These are phyloP conservation scores for Metarhizium robertsii DNA, from an alignment of 2,329 filamentous ascomycete genomes.

Conservation along the genomic window DNA sequence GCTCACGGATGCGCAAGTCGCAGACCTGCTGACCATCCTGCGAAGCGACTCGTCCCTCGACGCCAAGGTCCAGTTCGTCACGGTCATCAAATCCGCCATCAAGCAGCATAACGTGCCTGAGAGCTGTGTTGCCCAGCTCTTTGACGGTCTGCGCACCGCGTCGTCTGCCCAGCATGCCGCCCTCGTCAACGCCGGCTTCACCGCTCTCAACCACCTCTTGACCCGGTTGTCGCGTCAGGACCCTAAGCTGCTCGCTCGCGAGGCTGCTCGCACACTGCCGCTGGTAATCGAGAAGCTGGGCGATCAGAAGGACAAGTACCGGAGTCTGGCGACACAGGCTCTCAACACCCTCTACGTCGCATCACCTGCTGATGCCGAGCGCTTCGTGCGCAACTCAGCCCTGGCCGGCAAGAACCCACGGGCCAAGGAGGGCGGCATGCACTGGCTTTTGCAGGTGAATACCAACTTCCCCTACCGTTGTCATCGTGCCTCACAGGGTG, in stretches of 20 bases:
- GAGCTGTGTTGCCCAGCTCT: slow-evolving; percentile 58
- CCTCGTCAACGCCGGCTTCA: slow-evolving; percentile 76
- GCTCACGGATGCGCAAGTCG: slow-evolving; percentile 50
- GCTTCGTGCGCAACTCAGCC: slow-evolving; percentile 66
- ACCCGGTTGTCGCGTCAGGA: slow-evolving; percentile 82
- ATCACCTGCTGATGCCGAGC: slow-evolving; percentile 65
- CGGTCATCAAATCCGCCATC: slow-evolving; percentile 73
- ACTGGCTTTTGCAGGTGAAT: slow-evolving; percentile 69
- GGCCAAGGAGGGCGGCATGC: slow-evolving; percentile 76
- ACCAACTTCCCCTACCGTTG: not conserved
- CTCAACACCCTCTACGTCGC: slow-evolving; percentile 69
- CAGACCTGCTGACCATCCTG: slow-evolving; percentile 41
- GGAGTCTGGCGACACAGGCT: slow-evolving; percentile 63
- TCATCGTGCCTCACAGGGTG: too few relatives aligned
- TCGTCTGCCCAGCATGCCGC: slow-evolving; percentile 68
- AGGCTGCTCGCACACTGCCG: slow-evolving; percentile 63
- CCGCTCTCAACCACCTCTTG: slow-evolving; percentile 76
- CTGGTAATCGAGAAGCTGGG: slow-evolving; percentile 77
- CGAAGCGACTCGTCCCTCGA: slow-evolving; percentile 59
- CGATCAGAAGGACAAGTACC: slow-evolving; percentile 79
- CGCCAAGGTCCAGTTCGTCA: slow-evolving; percentile 61
- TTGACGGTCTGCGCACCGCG: slow-evolving; percentile 71
- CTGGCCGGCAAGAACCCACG: slow-evolving; percentile 73
- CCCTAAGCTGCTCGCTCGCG: slow-evolving; percentile 59
- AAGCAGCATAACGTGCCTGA: slow-evolving; percentile 89